Evolutionary conservation across 108 stramenopile genomes (phyloP).

Genomic region (Pseudonitzschia multistriata): DNA sequence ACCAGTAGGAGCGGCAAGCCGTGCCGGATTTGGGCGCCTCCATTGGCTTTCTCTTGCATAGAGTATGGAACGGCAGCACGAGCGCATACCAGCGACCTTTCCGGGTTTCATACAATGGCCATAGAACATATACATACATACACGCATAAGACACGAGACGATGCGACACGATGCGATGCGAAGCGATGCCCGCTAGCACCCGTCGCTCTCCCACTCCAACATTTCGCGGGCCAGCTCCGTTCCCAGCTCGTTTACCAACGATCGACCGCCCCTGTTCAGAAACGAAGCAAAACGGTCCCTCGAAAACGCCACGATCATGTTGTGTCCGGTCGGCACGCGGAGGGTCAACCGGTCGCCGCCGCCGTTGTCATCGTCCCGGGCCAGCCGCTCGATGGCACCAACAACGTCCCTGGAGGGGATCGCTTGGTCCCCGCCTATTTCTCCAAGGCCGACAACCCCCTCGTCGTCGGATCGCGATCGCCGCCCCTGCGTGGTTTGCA

Average conservation of each 20-base stretch:
- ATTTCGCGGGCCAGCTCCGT: slow-evolving; percentile 61
- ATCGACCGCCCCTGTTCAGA: slow-evolving; percentile 71
- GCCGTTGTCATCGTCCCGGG: not conserved
- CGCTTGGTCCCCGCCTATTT: not conserved
- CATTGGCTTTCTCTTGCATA: no score
- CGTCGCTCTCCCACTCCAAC: slow-evolving; percentile 27
- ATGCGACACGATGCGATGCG: no score
- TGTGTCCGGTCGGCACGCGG: slow-evolving; percentile 64
- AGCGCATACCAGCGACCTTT: no score
- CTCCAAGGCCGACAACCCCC: not conserved
- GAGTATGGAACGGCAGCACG: no score
- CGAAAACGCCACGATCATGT: slow-evolving; percentile 84
- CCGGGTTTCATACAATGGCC: no score
- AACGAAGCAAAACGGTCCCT: slow-evolving; percentile 54
- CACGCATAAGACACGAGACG: no score
- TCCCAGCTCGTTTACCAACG: slow-evolving; percentile 75
- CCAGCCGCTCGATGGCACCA: slow-evolving; percentile 26
- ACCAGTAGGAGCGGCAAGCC: no score
- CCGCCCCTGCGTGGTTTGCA: not conserved
- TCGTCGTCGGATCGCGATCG: not conserved
- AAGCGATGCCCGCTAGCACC: no score
- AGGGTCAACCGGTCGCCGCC: slow-evolving; percentile 44
- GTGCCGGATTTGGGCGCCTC: no score
- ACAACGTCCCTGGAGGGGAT: slow-evolving; percentile 52
- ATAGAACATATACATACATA: no score